Evolutionary conservation across 371 early-diverging fungal genomes (phyloP), one percentile per base, ranked within the genome.

Genomic region (Apophysomyces elegans): DNA sequence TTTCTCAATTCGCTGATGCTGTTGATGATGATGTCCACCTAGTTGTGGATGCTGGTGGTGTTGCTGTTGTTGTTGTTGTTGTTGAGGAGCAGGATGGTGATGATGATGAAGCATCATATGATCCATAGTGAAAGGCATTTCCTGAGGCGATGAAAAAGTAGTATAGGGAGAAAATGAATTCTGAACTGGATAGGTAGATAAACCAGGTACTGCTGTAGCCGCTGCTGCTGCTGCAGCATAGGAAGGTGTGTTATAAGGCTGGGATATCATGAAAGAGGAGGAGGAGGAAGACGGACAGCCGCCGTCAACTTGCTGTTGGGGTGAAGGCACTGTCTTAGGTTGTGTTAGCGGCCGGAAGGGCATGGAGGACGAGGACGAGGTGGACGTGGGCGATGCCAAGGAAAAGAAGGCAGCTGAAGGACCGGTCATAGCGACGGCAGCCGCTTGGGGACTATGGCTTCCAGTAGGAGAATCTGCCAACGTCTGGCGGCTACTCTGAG

Each of bases 1-100:
- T 13, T 45, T 45, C 13, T 45, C 50, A 50, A 50, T n/a, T 59
- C 43, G 45, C 66, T 68, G 67, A 39, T 56, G 68, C 67, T 39
- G 73, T 67, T 58, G 73, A 64, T 36, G 71, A 56, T 50, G 69
- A 26, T 26, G 26, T 2, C 26, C 26, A 26, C 26, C 26, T 26
- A 26, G 26, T 26, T 26, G 26, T 26, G 26, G 26, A 26, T 26
- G 26, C 62, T 54, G 66, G 36, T 54, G 61, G 11, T 44, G 62
- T 16, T 61, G 62, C 4, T n/a, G n/a, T n/a, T n/a, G n/a, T n/a
- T 21, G 50, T 6, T 16, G 62, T 9, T 61, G 18, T 66, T 59
- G 62, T 68, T 65, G 66, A 21, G 21, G 64, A 58, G 65, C 59
- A 13, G 45, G 64, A 41, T 58, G 72, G 50, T 64, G 65, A 59